A percentile compares a stretch with the other conserved stretches of the same genome.
phyloP scores from a whole-genome alignment of 352 stramenopile genomes.

The Phytophthora fragariae region DNA sequence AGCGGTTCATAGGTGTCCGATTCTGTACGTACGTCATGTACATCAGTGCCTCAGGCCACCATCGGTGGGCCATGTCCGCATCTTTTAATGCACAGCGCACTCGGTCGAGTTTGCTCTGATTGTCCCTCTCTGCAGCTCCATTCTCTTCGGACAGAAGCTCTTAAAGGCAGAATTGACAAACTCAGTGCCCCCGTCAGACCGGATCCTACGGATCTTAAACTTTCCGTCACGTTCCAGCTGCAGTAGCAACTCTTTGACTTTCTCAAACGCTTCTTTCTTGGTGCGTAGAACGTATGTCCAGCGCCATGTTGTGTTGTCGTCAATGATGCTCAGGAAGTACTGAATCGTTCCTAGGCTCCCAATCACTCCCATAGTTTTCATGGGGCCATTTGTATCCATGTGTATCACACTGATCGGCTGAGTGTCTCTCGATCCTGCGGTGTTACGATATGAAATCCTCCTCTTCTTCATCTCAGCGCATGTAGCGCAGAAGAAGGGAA shows the following conservation, averaged over 20 bases:
- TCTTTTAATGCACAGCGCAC: constrained; percentile 8
- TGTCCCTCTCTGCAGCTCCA: constrained; percentile 15
- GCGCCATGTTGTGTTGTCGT: constrained; percentile 22
- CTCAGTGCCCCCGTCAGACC: constrained; percentile 16
- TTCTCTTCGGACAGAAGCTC: constrained; percentile 26
- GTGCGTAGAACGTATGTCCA: constrained; percentile 14
- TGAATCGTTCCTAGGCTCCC: constrained; percentile 9
- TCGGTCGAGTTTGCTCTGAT: constrained; percentile 18
- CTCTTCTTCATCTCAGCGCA: constrained; percentile 22
- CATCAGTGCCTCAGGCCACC: constrained; percentile 20
- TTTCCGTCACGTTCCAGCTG: constrained; percentile 12
- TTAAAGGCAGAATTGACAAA: constrained; percentile 25
- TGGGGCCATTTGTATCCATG: constrained; percentile 24
- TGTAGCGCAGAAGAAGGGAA: constrained; percentile 11
- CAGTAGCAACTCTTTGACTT: constrained; percentile 6
- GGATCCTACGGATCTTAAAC: constrained; percentile 12
- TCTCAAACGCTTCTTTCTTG: constrained; percentile 18
- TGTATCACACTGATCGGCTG: constrained; percentile 5
- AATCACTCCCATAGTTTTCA: constrained; percentile 16
- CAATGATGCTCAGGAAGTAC: constrained; percentile 27
- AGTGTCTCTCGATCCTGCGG: constrained; percentile 9
- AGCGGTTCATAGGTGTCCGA: constrained; percentile 1
- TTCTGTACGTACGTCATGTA: constrained; percentile 27
- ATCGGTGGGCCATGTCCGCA: constrained; percentile 4
- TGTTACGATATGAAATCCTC: constrained; percentile 16